A percentile compares a stretch with the other conserved stretches of the same genome.
phyloP scores from a whole-genome alignment of 306 rosid species.

The Quercus mongolica region DNA sequence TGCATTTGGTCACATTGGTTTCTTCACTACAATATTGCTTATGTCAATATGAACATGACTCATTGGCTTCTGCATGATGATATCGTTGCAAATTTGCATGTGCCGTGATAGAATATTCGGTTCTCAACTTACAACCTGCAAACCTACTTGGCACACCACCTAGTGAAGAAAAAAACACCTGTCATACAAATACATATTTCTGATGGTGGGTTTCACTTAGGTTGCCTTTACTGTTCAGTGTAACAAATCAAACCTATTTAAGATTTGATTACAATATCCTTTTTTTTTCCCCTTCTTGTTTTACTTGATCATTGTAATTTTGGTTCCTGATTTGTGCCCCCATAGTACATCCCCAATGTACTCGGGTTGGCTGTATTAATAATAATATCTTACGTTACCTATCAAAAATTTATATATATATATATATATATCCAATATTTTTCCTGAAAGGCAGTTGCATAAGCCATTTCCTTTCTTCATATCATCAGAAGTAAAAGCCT shows the following conservation, averaged over 20 bases:
- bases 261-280: neutral
- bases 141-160: neutral
- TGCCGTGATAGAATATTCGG: neutral
- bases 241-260: neutral
- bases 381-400: too few species aligned
- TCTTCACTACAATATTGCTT: neutral
- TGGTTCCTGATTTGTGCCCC: too few species aligned
- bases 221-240: neutral
- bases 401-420: too few species aligned
- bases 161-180: neutral
- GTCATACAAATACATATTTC: neutral
- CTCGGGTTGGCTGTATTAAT: too few species aligned
- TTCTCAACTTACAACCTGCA: neutral
- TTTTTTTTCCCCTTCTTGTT: too few species aligned
- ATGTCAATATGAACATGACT: neutral
- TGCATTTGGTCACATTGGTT: neutral
- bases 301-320: too few species aligned
- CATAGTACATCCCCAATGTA: too few species aligned
- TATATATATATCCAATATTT: too few species aligned
- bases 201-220: neutral
- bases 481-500: too few species aligned
- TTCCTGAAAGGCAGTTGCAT: too few species aligned
- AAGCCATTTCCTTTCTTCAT: too few species aligned
- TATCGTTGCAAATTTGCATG: neutral
- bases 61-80: neutral